These are phyloP conservation scores for Thalassiosira livingstoniorum DNA, from an alignment of 352 stramenopile species.

Conservation along the genomic window DNA sequence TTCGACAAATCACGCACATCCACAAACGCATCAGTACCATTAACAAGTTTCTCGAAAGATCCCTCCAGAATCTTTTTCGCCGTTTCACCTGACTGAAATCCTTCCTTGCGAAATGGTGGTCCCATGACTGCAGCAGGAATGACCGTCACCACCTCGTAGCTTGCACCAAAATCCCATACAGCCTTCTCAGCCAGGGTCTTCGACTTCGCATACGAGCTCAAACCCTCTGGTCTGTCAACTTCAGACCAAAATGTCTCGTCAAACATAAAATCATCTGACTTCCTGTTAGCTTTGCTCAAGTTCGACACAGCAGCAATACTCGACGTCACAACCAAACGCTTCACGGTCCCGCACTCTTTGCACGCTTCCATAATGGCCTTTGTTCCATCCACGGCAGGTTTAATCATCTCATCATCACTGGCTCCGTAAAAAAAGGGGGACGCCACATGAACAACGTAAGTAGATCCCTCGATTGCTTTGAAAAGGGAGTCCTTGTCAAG, in stretches of 20 bases:
- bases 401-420: conserved; percentile 4
- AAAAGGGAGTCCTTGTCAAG: background rate
- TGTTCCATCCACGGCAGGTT: conserved; percentile 3
- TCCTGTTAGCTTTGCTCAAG: background rate
- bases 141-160: background rate
- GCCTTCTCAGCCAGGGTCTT: conserved; percentile 1
- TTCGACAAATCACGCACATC: background rate
- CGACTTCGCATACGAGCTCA: background rate
- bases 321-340: background rate
- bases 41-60: background rate
- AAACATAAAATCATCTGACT: background rate
- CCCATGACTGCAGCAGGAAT: background rate
- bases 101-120: background rate
- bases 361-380: background rate
- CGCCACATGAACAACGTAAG: background rate
- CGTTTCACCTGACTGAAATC: background rate
- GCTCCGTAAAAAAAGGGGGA: background rate
- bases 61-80: background rate
- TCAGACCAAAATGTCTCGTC: background rate
- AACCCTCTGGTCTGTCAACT: background rate
- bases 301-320: background rate
- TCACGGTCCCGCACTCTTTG: background rate
- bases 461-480: background rate
- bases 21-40: background rate
- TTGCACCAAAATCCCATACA: conserved; percentile 1